Percentiles rank a stretch among this genome's conserved stretches.
Evolutionary conservation across 2,329 filamentous ascomycete genomes (phyloP).

Genomic region (Ophiocordyceps camponoti-rufipedis): DNA sequence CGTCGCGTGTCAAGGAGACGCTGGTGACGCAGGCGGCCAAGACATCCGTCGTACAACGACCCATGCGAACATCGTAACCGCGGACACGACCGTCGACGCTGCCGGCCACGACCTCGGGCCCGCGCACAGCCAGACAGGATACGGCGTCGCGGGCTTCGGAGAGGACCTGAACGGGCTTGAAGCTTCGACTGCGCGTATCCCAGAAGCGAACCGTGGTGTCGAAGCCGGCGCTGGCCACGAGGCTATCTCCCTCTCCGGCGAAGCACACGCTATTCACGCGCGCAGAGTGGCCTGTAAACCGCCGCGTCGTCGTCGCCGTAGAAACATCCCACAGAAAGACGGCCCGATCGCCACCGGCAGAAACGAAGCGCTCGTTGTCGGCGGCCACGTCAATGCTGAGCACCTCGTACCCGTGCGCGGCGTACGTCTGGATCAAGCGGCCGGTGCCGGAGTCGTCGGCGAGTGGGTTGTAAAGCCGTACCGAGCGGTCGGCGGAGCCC

Average conservation of each 20-base stretch:
- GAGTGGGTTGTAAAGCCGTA: conserved; percentile 68
- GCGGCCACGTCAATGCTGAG: conserved; percentile 56
- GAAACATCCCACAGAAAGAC: conserved; percentile 94
- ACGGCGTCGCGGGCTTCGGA: conserved; percentile 57
- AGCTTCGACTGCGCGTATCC: conserved; percentile 39
- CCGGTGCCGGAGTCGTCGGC: neutral
- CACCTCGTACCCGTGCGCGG: conserved; percentile 82
- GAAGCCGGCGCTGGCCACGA: conserved; percentile 57
- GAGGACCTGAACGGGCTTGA: conserved; percentile 54
- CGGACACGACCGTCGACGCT: conserved; percentile 75
- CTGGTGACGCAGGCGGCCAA: conserved; percentile 58
- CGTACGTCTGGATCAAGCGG: conserved; percentile 69
- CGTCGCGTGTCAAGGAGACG: conserved; percentile 51
- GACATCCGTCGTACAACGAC: conserved; percentile 51
- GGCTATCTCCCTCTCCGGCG: conserved; percentile 53
- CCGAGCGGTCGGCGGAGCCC: conserved; percentile 66
- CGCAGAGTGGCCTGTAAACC: conserved; percentile 54
- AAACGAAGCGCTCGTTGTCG: conserved; percentile 74
- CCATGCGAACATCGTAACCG: conserved; percentile 68
- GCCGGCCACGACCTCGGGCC: conserved; percentile 46
- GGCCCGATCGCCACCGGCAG: conserved; percentile 73
- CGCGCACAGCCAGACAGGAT: conserved; percentile 26
- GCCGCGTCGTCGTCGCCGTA: conserved; percentile 55
- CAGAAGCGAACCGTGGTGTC: conserved; percentile 63
- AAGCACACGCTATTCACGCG: conserved; percentile 67